These are phyloP conservation scores for Pythium dissimile DNA, from an alignment of 352 stramenopile genomes.

Conservation along the genomic window DNA sequence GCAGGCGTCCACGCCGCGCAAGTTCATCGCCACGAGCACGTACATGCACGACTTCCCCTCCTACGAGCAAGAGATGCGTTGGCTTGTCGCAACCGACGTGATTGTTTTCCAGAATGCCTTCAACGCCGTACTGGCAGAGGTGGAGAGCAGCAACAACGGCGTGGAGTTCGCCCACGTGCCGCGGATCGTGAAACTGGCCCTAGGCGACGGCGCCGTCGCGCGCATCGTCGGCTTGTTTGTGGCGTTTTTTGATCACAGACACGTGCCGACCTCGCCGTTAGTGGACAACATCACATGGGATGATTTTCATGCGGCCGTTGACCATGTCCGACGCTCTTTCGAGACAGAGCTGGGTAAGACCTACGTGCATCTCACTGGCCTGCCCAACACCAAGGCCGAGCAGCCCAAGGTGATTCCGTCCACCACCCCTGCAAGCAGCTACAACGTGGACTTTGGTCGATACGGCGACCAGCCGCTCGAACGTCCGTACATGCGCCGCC, in stretches of 20 bases:
- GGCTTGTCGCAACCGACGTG: constrained; percentile 29
- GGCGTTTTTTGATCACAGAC: constrained; percentile 41
- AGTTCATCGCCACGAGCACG: constrained; percentile 58
- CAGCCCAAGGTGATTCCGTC: constrained; percentile 43
- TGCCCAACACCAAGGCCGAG: constrained; percentile 1
- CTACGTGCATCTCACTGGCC: constrained; percentile 1
- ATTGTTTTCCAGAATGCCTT: constrained; percentile 53
- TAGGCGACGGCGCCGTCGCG: constrained; percentile 28
- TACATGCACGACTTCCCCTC: constrained; percentile 62
- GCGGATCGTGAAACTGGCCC: constrained; percentile 38
- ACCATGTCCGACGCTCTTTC: constrained; percentile 41
- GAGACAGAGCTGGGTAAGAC: constrained; percentile 30
- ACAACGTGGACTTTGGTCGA: constrained; percentile 66
- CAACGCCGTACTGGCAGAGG: constrained; percentile 18
- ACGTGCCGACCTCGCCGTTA: constrained; percentile 18
- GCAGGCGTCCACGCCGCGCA: constrained; percentile 29
- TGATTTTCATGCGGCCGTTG: constrained; percentile 34
- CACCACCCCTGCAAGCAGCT: constrained; percentile 59
- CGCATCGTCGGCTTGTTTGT: constrained; percentile 43
- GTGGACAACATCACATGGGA: constrained; percentile 52
- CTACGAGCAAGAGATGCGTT: constrained; percentile 45
- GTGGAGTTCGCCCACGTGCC: constrained; percentile 50
- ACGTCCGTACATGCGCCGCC: constrained; percentile 66
- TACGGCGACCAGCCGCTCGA: constrained; percentile 63
- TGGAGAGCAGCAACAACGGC: constrained; percentile 33